A percentile compares a stretch with the other conserved stretches of the same genome.
Evolutionary conservation across 164 flowering plant species (phyloP).

Genomic region (Berberis thunbergii): DNA sequence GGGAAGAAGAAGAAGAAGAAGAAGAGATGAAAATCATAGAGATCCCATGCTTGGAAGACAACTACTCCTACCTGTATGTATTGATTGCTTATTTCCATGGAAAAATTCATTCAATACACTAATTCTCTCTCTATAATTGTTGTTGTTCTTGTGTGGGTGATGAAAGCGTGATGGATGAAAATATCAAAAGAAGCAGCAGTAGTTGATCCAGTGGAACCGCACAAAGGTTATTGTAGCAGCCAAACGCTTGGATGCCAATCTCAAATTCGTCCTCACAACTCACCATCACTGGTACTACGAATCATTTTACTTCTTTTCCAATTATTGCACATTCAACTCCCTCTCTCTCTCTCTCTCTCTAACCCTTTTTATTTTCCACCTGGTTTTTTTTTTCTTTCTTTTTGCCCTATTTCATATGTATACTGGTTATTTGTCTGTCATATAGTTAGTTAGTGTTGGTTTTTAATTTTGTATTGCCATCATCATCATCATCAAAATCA

Average conservation of each 20-base stretch:
- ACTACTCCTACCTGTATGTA: constrained; percentile 74
- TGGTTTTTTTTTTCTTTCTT: no score
- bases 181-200: constrained; percentile 68
- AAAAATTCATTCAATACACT: no score
- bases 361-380: no score
- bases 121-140: neutral
- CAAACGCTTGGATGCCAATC: constrained; percentile 29
- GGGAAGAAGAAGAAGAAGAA: no score
- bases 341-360: no score
- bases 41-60: constrained; percentile 81
- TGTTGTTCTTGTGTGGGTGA: no score
- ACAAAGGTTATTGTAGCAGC: constrained; percentile 27
- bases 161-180: constrained; percentile 57
- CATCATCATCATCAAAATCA: no score
- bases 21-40: constrained; percentile 51
- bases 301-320: neutral
- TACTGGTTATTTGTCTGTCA: no score
- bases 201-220: constrained; percentile 91
- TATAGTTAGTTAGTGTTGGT: no score
- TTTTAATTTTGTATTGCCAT: no score
- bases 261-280: constrained; percentile 82
- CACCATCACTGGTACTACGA: constrained; percentile 80
- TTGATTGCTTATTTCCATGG: neutral
- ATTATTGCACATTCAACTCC: no score
- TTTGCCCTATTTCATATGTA: no score